Evolutionary conservation across 768 basidiomycete species (phyloP).

Genomic region (Epithele typhae): DNA sequence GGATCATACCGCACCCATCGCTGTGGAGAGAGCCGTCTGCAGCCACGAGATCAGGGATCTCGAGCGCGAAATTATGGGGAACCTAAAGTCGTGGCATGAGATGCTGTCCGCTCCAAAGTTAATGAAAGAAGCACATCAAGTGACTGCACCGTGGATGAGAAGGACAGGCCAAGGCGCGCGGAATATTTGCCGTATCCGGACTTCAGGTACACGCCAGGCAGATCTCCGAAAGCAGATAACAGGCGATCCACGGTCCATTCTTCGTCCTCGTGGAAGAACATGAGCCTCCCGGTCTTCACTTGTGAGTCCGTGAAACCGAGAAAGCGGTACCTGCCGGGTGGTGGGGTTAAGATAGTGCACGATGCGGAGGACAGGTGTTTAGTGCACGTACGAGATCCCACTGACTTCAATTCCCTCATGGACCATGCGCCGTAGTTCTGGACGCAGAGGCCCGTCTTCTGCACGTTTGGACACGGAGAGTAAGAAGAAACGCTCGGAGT

Average conservation of each 20-base stretch:
- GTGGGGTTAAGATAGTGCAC: background rate
- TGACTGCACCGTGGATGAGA: conserved; percentile 16
- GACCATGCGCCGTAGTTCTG: too few species aligned
- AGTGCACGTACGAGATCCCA: conserved; percentile 8
- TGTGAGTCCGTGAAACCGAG: conserved; percentile 15
- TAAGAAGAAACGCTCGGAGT: conserved; percentile 13
- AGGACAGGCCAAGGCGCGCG: conserved; percentile 17
- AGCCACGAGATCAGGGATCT: conserved; percentile 10
- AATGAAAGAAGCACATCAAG: conserved; percentile 9
- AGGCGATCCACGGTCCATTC: conserved; percentile 15
- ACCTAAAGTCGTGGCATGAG: background rate
- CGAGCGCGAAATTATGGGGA: background rate
- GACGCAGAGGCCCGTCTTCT: conserved; percentile 1
- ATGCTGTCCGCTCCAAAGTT: too few species aligned
- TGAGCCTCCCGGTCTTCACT: conserved; percentile 15
- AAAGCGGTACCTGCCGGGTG: conserved; percentile 12
- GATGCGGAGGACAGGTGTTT: too few species aligned
- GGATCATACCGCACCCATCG: conserved; percentile 19
- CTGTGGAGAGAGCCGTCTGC: conserved; percentile 14
- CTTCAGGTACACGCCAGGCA: conserved; percentile 8
- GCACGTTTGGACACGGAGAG: conserved; percentile 2
- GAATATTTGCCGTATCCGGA: conserved; percentile 17
- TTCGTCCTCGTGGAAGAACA: conserved; percentile 17
- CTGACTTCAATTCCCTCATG: conserved; percentile 6
- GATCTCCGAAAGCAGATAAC: conserved; percentile 7